phyloP scores from a whole-genome alignment of 1,284 basidiomycete genomes.

The Boletellus dicymbophilus region DNA sequence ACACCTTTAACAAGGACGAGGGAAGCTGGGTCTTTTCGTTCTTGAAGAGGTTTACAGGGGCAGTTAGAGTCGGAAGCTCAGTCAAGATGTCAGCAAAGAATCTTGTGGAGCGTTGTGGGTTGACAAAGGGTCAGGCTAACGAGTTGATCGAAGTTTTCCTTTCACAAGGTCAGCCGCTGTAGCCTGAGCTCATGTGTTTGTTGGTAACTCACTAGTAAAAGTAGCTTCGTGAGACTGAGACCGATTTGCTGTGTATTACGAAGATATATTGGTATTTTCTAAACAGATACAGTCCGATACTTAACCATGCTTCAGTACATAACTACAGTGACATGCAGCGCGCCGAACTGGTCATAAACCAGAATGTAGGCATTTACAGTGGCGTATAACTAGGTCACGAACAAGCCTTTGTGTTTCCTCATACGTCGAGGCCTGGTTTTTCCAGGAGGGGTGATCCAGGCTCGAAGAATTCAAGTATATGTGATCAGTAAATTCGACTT shows the following conservation, averaged over 20 bases:
- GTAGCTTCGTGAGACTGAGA: not conserved
- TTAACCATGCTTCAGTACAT: not conserved
- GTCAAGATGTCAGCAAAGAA: conserved; percentile 10
- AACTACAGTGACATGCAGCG: not conserved
- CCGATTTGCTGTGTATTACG: not conserved
- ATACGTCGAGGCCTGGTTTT: conserved; percentile 13
- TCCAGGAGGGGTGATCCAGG: conserved; percentile 24
- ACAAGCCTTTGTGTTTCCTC: conserved; percentile 20
- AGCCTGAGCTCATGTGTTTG: not conserved
- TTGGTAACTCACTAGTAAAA: conserved; percentile 2
- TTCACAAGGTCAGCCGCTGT: conserved; percentile 1
- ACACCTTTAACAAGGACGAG: conserved; percentile 15
- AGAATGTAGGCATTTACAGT: conserved; percentile 12
- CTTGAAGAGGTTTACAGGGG: conserved; percentile 17
- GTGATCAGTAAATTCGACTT: conserved; percentile 22
- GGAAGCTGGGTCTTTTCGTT: conserved; percentile 26
- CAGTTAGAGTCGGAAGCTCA: conserved; percentile 18
- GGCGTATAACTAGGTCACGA: conserved; percentile 17
- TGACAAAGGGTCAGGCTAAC: conserved; percentile 12
- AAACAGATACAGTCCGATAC: not conserved
- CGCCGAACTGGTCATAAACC: conserved; percentile 8
- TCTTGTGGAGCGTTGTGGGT: conserved; percentile 9
- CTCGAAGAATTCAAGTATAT: conserved; percentile 23
- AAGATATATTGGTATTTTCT: not conserved
- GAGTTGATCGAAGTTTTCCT: conserved; percentile 18